phyloP scores from a whole-genome alignment of 371 early-diverging fungal species.

The Mucor velutinosus region DNA sequence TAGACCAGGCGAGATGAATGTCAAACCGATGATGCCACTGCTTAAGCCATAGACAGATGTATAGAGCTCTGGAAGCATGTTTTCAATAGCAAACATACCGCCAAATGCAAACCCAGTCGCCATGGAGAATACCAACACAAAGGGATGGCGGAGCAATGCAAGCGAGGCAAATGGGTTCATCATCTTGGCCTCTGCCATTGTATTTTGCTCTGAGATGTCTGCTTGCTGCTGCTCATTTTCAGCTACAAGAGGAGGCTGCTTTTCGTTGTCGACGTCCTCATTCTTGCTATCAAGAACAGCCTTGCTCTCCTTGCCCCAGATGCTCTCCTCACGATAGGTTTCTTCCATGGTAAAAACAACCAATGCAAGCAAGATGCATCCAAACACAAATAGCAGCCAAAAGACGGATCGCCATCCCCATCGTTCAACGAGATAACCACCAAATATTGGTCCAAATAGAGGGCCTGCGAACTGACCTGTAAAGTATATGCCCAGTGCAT shows the following conservation, averaged over 20 bases:
- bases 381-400: conserved; percentile 40
- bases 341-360: conserved; percentile 67
- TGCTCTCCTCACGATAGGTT: conserved; percentile 60
- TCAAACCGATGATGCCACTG: conserved; percentile 43
- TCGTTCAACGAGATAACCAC: conserved; percentile 45
- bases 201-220: conserved; percentile 10
- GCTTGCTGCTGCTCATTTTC: not conserved
- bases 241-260: not conserved
- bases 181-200: conserved; percentile 24
- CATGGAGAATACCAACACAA: conserved; percentile 53
- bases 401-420: conserved; percentile 51
- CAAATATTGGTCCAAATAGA: conserved; percentile 44
- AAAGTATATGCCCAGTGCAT: conserved; percentile 55
- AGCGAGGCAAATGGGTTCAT: conserved; percentile 43
- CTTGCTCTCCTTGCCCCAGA: conserved; percentile 33
- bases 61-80: conserved; percentile 46
- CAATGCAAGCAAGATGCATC: conserved; percentile 25
- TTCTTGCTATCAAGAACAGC: not conserved
- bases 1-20: conserved; percentile 50
- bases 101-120: conserved; percentile 63
- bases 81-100: conserved; percentile 56
- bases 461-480: conserved; percentile 54
- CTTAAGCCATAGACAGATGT: conserved; percentile 35
- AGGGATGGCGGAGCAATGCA: conserved; percentile 53
- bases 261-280: not conserved